Base-by-base conservation (phyloP, 306 rosid genomes). In the Phaseolus lunatus region DNA sequence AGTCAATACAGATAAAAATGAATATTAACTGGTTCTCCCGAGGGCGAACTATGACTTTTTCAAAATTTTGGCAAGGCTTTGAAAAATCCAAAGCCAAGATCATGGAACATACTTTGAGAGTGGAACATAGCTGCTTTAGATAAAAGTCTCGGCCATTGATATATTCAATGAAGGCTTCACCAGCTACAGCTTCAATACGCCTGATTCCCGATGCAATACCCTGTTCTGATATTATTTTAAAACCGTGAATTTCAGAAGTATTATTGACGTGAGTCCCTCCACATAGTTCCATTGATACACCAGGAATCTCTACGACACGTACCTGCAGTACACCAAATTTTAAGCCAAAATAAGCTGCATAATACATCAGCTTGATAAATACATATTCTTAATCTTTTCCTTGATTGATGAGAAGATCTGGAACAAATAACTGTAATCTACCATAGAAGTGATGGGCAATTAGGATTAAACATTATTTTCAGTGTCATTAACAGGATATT, bases 181-280 rank as follows among this genome's bases (percentile, higher is more conserved):
- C 98, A 26, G 98, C 97, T 67, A 95, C 97, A 19, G 98, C 96
- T 86, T 95, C 98, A 65, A 95, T 95, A 53, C 97, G 93, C 75
- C 98, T 86, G 76, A 95, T 78, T 66, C 98, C 97, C 80, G 97
- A 92, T 76, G 98, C 98, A 65, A 95, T 85, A 33, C 97, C 98
- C 84, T 90, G 97, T 86, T 95, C 98, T 62, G 97, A 89, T 26
- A 95, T 89, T 86, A 95, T 84, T 80, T 88, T 92, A 87, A 95
- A 92, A 68, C 96, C 97, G 50, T 97, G 96, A 68, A 95, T 92
- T 85, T 95, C 98, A 77, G 95, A 90, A 80, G 97, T 95, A 80
- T 87, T 90, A 80, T 82, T 66, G 61, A 92, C 97, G 82, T 95
- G 98, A 74, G 98, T 95, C 66, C 98, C 97, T 7, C 98, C 96